Conservation (phyloP, 225 moss, liverwort and hornwort genomes). For the Neckera pumila region DNA sequence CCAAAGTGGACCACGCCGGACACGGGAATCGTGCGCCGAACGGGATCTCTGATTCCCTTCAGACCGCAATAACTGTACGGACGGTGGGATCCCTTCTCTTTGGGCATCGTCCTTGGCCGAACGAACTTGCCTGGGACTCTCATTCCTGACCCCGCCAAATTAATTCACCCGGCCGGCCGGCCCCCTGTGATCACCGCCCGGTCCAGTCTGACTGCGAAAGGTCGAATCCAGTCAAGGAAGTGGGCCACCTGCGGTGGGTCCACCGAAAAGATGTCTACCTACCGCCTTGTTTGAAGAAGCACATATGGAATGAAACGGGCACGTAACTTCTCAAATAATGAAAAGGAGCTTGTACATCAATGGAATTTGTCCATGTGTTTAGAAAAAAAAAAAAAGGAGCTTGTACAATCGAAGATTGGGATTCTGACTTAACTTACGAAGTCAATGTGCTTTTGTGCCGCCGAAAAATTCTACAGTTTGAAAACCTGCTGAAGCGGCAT, state of each 20-base stretch:
- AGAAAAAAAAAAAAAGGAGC: too few species aligned
- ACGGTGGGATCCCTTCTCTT: not conserved
- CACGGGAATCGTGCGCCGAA: not conserved
- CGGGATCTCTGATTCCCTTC: not conserved
- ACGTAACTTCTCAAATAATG: not conserved
- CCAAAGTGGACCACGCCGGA: not conserved
- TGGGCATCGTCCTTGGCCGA: not conserved
- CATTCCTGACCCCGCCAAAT: not conserved
- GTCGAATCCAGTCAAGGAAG: not conserved
- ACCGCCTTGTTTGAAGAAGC: not conserved
- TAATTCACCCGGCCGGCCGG: not conserved
- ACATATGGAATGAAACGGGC: not conserved
- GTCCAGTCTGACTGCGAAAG: not conserved
- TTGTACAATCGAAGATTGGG: not conserved
- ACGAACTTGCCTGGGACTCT: not conserved
- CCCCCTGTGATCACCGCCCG: not conserved
- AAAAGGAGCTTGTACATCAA: not conserved
- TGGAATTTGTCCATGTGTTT: too few species aligned
- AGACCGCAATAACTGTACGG: not conserved
- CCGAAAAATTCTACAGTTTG: not conserved
- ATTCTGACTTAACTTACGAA: not conserved
- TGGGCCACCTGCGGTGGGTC: not conserved
- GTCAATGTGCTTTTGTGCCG: not conserved
- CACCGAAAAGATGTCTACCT: not conserved
- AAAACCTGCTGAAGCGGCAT: not conserved